These are phyloP conservation scores for Penicillium fuscoglaucum DNA, from an alignment of 2,329 filamentous ascomycete genomes.

Conservation along the genomic window DNA sequence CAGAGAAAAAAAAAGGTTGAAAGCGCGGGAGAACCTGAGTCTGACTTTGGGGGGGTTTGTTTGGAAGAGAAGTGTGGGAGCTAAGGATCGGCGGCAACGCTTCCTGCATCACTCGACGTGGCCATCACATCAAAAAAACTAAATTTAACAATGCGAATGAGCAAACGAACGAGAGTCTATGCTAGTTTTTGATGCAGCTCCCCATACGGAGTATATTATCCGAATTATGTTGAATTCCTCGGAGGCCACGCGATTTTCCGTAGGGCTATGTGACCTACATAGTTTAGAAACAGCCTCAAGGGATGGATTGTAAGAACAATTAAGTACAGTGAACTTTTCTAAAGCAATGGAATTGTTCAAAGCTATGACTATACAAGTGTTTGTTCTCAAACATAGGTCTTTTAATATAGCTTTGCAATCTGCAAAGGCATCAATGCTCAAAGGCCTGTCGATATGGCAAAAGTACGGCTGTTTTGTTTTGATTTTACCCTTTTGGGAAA, in stretches of 20 bases:
- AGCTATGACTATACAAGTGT: not conserved
- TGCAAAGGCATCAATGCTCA: not conserved
- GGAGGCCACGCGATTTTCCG: constrained; percentile 15
- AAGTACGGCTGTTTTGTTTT: constrained; percentile 32
- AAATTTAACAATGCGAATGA: not conserved
- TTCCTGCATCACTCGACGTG: constrained; percentile 27
- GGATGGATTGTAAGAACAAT: not conserved
- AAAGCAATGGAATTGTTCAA: not conserved
- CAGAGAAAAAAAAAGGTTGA: constrained; percentile 4
- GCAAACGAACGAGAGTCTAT: not conserved
- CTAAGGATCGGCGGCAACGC: constrained; percentile 26
- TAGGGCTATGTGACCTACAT: constrained; percentile 9
- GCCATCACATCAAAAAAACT: constrained; percentile 18
- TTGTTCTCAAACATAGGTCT: not conserved
- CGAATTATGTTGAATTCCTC: constrained; percentile 16
- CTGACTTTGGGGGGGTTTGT: constrained; percentile 22
- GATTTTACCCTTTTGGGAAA: constrained; percentile 29
- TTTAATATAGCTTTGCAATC: not conserved
- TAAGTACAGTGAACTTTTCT: no score
- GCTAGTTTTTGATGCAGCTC: not conserved
- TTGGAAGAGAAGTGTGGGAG: constrained; percentile 26
- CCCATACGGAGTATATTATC: not conserved
- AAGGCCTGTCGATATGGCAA: not conserved
- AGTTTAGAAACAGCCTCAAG: constrained; percentile 2
- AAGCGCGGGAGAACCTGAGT: constrained; percentile 12